phyloP scores from a whole-genome alignment of 352 stramenopile species.

The Pythium sp. region DNA sequence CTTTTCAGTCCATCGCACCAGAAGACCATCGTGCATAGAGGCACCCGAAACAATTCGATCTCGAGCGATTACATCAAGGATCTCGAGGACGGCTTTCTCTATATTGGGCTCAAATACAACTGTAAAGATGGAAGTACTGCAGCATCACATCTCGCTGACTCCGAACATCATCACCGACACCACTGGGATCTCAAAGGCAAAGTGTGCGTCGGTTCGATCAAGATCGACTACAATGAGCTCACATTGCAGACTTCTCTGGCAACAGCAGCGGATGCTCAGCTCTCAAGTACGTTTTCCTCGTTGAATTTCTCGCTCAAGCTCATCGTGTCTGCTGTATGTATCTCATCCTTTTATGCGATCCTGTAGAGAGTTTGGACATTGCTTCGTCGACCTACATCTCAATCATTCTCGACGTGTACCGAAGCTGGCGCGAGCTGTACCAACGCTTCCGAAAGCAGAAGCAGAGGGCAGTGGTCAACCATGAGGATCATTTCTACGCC shows the following conservation, averaged over 20 bases:
- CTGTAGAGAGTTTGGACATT: conserved; percentile 24
- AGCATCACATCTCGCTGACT: conserved; percentile 13
- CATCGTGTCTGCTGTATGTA: not conserved
- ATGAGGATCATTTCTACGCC: conserved; percentile 9
- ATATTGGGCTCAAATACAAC: conserved; percentile 68
- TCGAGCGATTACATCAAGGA: conserved; percentile 66
- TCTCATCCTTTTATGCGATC: not conserved
- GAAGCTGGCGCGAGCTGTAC: conserved; percentile 41
- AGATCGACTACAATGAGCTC: conserved; percentile 61
- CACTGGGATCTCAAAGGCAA: conserved; percentile 58
- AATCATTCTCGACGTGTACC: conserved; percentile 44
- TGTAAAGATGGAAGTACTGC: conserved; percentile 13
- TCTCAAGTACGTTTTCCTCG: conserved; percentile 6
- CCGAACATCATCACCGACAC: conserved; percentile 1
- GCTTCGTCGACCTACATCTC: conserved; percentile 43
- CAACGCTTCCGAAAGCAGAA: conserved; percentile 33
- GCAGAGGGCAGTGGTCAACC: conserved; percentile 11
- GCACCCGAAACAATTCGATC: conserved; percentile 42
- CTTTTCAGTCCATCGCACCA: conserved; percentile 27
- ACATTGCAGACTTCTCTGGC: conserved; percentile 32
- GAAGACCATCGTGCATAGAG: not conserved
- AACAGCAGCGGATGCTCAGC: conserved; percentile 8
- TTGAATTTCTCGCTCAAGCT: not conserved
- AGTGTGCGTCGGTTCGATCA: conserved; percentile 52
- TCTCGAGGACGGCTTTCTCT: conserved; percentile 64